A percentile compares a stretch with the other conserved stretches of the same genome.
These are phyloP conservation scores for Colletotrichum agaves DNA, from an alignment of 2,329 filamentous ascomycete species.

Conservation along the genomic window DNA sequence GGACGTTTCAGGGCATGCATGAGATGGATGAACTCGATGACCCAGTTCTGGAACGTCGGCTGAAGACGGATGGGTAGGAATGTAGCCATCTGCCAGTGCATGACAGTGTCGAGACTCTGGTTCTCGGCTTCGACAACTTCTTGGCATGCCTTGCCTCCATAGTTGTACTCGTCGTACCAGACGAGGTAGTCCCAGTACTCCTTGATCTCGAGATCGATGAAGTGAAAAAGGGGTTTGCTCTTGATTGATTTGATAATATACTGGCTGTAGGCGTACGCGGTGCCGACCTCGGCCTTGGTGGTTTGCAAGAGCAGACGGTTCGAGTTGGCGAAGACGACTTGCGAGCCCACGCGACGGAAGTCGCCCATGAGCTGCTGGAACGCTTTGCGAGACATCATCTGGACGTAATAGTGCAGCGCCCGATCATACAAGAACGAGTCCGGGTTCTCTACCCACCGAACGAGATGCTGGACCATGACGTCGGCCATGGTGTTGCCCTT, in stretches of 20 bases:
- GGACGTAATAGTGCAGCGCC: conserved; percentile 94
- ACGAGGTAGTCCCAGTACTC: conserved; percentile 99
- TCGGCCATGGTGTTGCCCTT: conserved; percentile 94
- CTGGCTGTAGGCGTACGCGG: conserved; percentile 95
- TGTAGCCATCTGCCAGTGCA: conserved; percentile 97
- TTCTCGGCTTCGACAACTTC: conserved; percentile 79
- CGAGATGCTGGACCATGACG: conserved; percentile 95
- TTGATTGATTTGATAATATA: conserved; percentile 99
- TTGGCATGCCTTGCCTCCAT: conserved; percentile 91
- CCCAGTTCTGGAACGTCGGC: conserved; percentile 88
- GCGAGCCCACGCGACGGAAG: conserved; percentile 93
- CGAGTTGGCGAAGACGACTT: conserved; percentile 93
- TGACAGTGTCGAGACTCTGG: conserved; percentile 87
- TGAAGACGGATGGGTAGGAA: conserved; percentile 87
- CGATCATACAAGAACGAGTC: conserved; percentile 96
- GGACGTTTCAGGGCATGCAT: conserved; percentile 90
- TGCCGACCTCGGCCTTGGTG: conserved; percentile 95
- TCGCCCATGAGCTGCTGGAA: conserved; percentile 97
- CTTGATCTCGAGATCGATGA: conserved; percentile 95
- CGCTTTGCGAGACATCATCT: conserved; percentile 98
- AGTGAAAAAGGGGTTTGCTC: conserved; percentile 93
- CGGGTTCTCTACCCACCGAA: conserved; percentile 95
- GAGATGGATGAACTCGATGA: conserved; percentile 92
- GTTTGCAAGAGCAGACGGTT: conserved; percentile 93
- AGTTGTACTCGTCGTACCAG: conserved; percentile 99